A percentile compares a stretch with the other conserved stretches of the same genome.
Evolutionary conservation across 2,329 filamentous ascomycete species (phyloP).

Genomic region (Penicillium sp.): DNA sequence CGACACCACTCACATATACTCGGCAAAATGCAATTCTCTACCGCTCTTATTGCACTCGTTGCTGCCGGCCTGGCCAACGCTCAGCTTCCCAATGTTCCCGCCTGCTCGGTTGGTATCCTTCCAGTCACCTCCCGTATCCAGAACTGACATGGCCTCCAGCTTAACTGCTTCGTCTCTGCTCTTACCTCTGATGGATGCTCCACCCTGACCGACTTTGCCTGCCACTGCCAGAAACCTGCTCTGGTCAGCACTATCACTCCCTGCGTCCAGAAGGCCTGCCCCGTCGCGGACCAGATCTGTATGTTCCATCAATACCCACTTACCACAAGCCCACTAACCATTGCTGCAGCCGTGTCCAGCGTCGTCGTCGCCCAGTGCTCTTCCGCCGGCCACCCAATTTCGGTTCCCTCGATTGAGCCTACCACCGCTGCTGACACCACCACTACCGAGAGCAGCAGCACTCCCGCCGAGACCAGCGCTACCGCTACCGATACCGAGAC

Average conservation of each 20-base stretch:
- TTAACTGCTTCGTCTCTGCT: conserved; percentile 45
- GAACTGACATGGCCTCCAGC: conserved; percentile 26
- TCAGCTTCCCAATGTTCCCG: conserved; percentile 45
- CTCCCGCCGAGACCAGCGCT: not conserved
- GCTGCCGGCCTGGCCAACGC: conserved; percentile 44
- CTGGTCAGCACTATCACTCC: conserved; percentile 43
- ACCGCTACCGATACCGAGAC: conserved; percentile 4
- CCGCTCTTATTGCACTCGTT: conserved; percentile 35
- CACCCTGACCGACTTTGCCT: conserved; percentile 47
- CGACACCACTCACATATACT: conserved; percentile 8
- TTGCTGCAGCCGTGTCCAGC: conserved; percentile 33
- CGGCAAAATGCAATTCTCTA: conserved; percentile 34
- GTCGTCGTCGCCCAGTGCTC: conserved; percentile 35
- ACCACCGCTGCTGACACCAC: conserved; percentile 5
- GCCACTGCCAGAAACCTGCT: conserved; percentile 47
- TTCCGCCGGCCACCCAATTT: conserved; percentile 35
- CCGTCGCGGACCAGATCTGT: conserved; percentile 37
- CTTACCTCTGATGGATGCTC: conserved; percentile 45
- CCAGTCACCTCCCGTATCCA: not conserved
- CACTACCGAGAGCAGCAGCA: not conserved
- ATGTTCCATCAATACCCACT: conserved; percentile 8
- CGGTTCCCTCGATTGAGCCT: conserved; percentile 30
- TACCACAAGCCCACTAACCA: not conserved
- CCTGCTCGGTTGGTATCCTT: conserved; percentile 42
- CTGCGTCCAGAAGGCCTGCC: conserved; percentile 46